Conservation (phyloP, 495 filamentous ascomycete species). For the Trichoderma orchidacearum region DNA sequence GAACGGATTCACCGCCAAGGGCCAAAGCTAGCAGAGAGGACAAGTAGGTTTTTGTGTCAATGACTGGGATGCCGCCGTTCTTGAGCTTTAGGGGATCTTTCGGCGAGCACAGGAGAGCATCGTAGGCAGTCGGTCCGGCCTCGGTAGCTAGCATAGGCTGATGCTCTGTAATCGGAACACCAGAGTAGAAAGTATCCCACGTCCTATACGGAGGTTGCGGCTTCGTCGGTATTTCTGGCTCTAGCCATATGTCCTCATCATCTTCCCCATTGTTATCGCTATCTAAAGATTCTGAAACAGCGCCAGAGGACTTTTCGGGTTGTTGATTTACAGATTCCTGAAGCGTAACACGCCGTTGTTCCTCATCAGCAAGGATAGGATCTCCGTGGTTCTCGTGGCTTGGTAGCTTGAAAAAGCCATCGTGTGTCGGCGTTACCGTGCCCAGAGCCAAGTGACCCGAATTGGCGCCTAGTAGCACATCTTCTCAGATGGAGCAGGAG, state of each 20-base stretch:
- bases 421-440: constrained; percentile 3
- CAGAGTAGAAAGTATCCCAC: constrained; percentile 58
- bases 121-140: constrained; percentile 57
- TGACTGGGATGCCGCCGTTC: constrained; percentile 14
- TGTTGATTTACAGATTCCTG: not conserved
- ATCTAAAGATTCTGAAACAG: not conserved
- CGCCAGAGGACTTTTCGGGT: constrained; percentile 6
- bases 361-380: not conserved
- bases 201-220: constrained; percentile 37
- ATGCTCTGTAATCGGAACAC: constrained; percentile 19
- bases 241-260: constrained; percentile 40
- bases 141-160: constrained; percentile 61
- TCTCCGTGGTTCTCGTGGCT: constrained; percentile 15
- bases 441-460: constrained; percentile 4
- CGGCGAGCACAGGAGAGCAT: constrained; percentile 41
- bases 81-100: constrained; percentile 15
- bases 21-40: constrained; percentile 56
- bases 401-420: constrained; percentile 31
- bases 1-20: constrained; percentile 65
- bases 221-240: constrained; percentile 13
- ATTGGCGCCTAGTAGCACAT: not conserved
- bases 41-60: constrained; percentile 37
- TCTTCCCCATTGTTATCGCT: not conserved
- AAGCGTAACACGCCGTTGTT: too few relatives aligned
- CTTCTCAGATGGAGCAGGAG: not conserved